Percentiles rank a stretch among this genome's conserved stretches.
These are phyloP conservation scores for Alternaria consortialis DNA, from an alignment of 2,329 filamentous ascomycete genomes.

Conservation along the genomic window DNA sequence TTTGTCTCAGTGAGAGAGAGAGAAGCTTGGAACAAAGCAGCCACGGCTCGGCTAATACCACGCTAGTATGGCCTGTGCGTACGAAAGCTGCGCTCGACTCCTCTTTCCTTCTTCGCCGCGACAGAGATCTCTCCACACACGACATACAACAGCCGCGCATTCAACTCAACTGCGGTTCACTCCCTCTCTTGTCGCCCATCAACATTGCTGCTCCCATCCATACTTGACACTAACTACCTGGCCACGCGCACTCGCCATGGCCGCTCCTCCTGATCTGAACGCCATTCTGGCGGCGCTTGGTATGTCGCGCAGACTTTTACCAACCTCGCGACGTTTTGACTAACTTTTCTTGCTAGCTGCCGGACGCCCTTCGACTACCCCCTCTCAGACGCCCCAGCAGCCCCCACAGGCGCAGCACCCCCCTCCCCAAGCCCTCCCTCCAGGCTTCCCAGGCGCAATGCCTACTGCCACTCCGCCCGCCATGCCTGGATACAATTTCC, in stretches of 20 bases:
- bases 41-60: constrained; percentile 14
- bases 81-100: constrained; percentile 17
- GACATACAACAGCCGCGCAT: constrained; percentile 21
- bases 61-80: constrained; percentile 12
- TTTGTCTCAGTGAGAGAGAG: background rate
- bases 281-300: constrained; percentile 52
- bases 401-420: constrained; percentile 51
- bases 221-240: constrained; percentile 8
- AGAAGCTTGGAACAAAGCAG: background rate
- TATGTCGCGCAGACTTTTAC: constrained; percentile 26
- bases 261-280: constrained; percentile 49
- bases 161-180: constrained; percentile 11
- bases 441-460: constrained; percentile 56
- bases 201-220: background rate
- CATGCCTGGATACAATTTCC: constrained; percentile 61
- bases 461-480: constrained; percentile 54
- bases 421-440: constrained; percentile 55
- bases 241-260: constrained; percentile 36
- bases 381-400: constrained; percentile 57
- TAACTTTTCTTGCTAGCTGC: constrained; percentile 49
- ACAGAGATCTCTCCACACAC: constrained; percentile 24
- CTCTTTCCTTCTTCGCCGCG: constrained; percentile 25
- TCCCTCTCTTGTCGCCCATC: background rate
- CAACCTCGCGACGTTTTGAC: constrained; percentile 1
- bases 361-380: constrained; percentile 57